A percentile compares a stretch with the other conserved stretches of the same genome.
Evolutionary conservation across 2,329 filamentous ascomycete genomes (phyloP).

Genomic region (Torrubiella hemipterigena): DNA sequence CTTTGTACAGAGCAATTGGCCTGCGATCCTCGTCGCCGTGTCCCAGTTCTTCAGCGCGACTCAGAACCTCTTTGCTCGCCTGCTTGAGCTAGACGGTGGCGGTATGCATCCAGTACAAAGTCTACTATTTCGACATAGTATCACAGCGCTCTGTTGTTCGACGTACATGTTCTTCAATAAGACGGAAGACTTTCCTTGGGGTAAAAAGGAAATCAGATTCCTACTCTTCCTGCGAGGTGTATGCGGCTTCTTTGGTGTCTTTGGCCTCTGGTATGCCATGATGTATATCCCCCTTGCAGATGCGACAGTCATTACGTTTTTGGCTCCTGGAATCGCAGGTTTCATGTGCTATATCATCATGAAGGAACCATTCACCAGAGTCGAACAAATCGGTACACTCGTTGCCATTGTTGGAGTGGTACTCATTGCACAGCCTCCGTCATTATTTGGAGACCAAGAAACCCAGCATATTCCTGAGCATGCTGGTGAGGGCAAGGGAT

Average conservation of each 20-base stretch:
- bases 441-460: slow-evolving; percentile 30
- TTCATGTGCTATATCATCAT: slow-evolving; percentile 67
- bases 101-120: slow-evolving; percentile 77
- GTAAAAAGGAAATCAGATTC: slow-evolving; percentile 50
- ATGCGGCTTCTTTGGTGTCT: slow-evolving; percentile 66
- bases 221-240: slow-evolving; percentile 58
- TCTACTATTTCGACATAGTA: slow-evolving; percentile 65
- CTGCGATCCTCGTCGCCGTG: slow-evolving; percentile 58
- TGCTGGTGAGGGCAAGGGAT: slow-evolving; percentile 7
- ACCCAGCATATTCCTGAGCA: slow-evolving; percentile 3
- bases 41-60: slow-evolving; percentile 71
- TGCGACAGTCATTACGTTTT: slow-evolving; percentile 80
- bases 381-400: slow-evolving; percentile 64
- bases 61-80: slow-evolving; percentile 74
- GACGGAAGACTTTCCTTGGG: slow-evolving; percentile 60
- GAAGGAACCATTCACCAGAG: slow-evolving; percentile 65
- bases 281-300: slow-evolving; percentile 77
- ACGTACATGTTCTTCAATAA: slow-evolving; percentile 62
- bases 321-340: slow-evolving; percentile 67
- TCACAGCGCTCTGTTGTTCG: slow-evolving; percentile 56
- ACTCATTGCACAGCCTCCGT: slow-evolving; percentile 64
- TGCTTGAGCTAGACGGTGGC: slow-evolving; percentile 60
- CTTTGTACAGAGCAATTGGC: slow-evolving; percentile 59
- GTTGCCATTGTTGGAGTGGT: slow-evolving; percentile 70
- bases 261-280: slow-evolving; percentile 55